A percentile compares a stretch with the other conserved stretches of the same genome.
These are phyloP conservation scores for Pseudogymnoascus sp. DNA, from an alignment of 2,329 filamentous ascomycete species.

Conservation along the genomic window DNA sequence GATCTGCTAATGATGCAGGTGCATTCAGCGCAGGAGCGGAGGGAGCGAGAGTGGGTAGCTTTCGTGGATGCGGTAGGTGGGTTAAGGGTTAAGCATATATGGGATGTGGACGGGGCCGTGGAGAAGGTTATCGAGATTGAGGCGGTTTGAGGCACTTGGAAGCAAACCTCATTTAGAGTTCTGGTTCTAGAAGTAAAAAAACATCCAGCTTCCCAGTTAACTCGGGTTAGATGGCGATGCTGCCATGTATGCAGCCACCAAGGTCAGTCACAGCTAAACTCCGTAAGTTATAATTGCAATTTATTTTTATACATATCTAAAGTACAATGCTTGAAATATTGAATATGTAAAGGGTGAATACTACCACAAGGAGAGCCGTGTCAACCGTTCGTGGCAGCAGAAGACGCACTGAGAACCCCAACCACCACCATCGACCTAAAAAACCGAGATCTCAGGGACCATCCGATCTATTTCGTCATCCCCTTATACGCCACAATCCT, in stretches of 20 bases:
- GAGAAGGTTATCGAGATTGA: slow-evolving; percentile 11
- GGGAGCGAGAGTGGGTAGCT: background rate
- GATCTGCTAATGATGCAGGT: slow-evolving; percentile 10
- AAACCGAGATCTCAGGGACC: background rate
- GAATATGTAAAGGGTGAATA: background rate
- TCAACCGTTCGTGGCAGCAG: background rate
- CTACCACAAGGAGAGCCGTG: background rate
- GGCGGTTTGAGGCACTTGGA: background rate
- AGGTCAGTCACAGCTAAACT: background rate
- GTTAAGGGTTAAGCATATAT: slow-evolving; percentile 6
- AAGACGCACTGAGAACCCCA: background rate
- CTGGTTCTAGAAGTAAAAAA: background rate
- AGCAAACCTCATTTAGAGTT: background rate
- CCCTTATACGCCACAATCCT: slow-evolving; percentile 1
- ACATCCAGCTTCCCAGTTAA: background rate
- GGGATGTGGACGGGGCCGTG: slow-evolving; percentile 3
- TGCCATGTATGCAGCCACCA: background rate
- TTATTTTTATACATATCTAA: background rate
- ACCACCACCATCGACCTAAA: background rate
- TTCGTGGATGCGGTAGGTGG: slow-evolving; percentile 7
- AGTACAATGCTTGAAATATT: background rate
- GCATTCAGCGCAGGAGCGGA: slow-evolving; percentile 8
- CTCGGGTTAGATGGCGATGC: background rate
- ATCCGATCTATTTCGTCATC: background rate
- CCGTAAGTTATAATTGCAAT: background rate